phyloP scores from a whole-genome alignment of 2,329 filamentous ascomycete species.

The Didymella pomorum region DNA sequence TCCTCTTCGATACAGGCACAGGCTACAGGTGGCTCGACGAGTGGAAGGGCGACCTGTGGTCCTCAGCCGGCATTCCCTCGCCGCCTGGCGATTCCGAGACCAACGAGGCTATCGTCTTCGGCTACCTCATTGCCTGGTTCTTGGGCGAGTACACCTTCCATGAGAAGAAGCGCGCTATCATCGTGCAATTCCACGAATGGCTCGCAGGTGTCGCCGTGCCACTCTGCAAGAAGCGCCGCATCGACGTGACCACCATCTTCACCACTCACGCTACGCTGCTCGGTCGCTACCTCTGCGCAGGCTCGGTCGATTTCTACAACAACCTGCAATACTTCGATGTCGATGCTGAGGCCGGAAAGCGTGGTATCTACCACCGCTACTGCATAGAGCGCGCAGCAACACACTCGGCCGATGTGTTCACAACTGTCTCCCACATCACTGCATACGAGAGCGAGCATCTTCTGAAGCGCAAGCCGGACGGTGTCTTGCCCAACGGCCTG shows the following conservation, averaged over 20 bases:
- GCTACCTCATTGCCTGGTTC: conserved; percentile 97
- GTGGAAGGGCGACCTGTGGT: conserved; percentile 98
- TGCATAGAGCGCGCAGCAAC: conserved; percentile 95
- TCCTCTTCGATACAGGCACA: conserved; percentile 94
- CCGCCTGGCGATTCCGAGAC: conserved; percentile 92
- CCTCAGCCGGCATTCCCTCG: conserved; percentile 89
- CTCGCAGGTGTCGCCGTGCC: conserved; percentile 92
- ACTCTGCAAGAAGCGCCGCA: conserved; percentile 89
- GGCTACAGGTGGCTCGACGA: conserved; percentile 91
- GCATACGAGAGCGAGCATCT: conserved; percentile 98
- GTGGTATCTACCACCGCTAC: conserved; percentile 97
- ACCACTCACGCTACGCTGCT: conserved; percentile 96
- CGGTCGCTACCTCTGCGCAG: conserved; percentile 94
- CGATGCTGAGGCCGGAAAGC: conserved; percentile 94
- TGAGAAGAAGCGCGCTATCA: conserved; percentile 89
- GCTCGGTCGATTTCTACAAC: conserved; percentile 99
- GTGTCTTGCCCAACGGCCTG: conserved; percentile 92
- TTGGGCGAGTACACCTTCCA: conserved; percentile 97
- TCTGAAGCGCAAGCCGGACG: conserved; percentile 96
- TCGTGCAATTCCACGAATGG: conserved; percentile 99
- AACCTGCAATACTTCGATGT: conserved; percentile 97
- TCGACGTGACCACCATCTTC: conserved; percentile 97
- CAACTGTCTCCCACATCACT: conserved; percentile 97
- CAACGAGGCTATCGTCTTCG: conserved; percentile 96
- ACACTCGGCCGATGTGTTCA: conserved; percentile 95